These are phyloP conservation scores for Zea luxurians DNA, from an alignment of 176 grass and related monocot species.

Conservation along the genomic window DNA sequence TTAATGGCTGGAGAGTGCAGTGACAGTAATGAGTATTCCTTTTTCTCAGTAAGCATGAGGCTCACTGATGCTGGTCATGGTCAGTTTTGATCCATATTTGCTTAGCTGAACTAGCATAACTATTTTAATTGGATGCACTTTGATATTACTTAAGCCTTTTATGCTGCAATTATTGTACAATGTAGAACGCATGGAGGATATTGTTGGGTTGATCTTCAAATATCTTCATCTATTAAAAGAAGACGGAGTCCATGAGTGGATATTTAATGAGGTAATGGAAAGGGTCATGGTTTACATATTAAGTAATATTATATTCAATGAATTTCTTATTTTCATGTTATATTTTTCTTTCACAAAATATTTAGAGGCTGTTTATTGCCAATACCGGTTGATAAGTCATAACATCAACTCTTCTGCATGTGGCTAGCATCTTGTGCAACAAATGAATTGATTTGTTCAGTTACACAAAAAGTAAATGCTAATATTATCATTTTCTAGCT, in stretches of 20 bases:
- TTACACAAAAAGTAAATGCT: slow-evolving; percentile 32
- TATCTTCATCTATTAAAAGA: slow-evolving; percentile 75
- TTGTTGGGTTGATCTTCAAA: slow-evolving; percentile 84
- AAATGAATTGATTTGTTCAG: slow-evolving; percentile 24
- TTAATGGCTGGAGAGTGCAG: slow-evolving; percentile 53
- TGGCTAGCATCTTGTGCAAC: neutral
- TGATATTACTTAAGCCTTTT: slow-evolving; percentile 24
- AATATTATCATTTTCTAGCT: slow-evolving; percentile 53
- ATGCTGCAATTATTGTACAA: slow-evolving; percentile 50
- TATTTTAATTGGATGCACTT: slow-evolving; percentile 26
- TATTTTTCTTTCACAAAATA: slow-evolving; percentile 18
- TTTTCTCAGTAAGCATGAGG: slow-evolving; percentile 75
- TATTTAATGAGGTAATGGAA: slow-evolving; percentile 86
- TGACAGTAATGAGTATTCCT: slow-evolving; percentile 73
- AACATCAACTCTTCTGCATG: slow-evolving; percentile 16
- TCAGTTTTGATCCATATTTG: slow-evolving; percentile 36
- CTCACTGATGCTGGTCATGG: slow-evolving; percentile 91
- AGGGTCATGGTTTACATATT: slow-evolving; percentile 23
- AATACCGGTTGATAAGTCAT: neutral
- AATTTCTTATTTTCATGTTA: slow-evolving; percentile 16
- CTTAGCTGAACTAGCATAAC: slow-evolving; percentile 2
- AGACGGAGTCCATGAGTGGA: slow-evolving; percentile 72
- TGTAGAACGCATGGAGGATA: slow-evolving; percentile 84
- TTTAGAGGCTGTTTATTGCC: slow-evolving; percentile 19
- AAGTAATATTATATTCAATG: slow-evolving; percentile 1